phyloP scores from a whole-genome alignment of 768 basidiomycete species.

The Russula sp. region DNA sequence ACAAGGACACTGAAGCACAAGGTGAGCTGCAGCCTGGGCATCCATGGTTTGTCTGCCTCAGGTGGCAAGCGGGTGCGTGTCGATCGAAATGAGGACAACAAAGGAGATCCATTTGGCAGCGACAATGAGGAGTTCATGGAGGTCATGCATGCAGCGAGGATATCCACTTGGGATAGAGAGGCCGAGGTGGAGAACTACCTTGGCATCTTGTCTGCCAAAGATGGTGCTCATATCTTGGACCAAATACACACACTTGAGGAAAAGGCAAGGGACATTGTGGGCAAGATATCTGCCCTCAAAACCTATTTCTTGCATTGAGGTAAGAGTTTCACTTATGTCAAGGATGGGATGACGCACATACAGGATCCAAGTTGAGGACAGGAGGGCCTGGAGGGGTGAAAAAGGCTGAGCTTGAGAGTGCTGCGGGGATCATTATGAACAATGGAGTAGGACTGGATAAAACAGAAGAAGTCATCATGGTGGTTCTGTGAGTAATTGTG shows the following conservation, averaged over 20 bases:
- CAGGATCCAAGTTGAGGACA: too few species aligned
- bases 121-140: constrained; percentile 22
- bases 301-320: constrained; percentile 21
- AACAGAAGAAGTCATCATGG: too few species aligned
- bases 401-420: too few species aligned
- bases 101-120: constrained; percentile 20
- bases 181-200: constrained; percentile 10
- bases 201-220: constrained; percentile 12
- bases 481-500: too few species aligned
- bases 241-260: constrained; percentile 17
- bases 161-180: constrained; percentile 9
- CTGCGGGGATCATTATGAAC: too few species aligned
- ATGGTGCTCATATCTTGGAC: constrained; percentile 12
- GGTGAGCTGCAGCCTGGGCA: constrained; percentile 9
- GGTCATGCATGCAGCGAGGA: constrained; percentile 12
- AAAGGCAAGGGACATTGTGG: constrained; percentile 21
- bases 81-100: constrained; percentile 15
- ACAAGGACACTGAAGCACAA: constrained; percentile 17
- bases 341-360: too few species aligned
- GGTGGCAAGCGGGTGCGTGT: constrained; percentile 17
- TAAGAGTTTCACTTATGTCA: background rate
- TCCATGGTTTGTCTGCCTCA: background rate
- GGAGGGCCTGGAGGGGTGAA: too few species aligned
- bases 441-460: too few species aligned
- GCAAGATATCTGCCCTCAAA: constrained; percentile 21